These are phyloP conservation scores for Seiridium cupressi DNA, from an alignment of 2,329 filamentous ascomycete genomes.

Conservation along the genomic window DNA sequence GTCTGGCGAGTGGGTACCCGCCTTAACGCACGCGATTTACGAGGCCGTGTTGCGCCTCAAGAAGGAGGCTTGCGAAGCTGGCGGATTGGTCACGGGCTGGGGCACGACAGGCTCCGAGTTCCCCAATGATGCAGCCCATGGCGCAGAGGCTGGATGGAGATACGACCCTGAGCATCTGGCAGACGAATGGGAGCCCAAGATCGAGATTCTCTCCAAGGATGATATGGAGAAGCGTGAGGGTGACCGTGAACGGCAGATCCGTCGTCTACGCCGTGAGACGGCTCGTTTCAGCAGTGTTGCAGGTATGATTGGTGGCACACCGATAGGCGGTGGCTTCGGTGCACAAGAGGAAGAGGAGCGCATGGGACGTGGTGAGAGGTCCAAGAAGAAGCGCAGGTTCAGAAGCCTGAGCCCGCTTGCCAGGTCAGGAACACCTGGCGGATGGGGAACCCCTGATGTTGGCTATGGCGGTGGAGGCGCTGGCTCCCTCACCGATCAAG, in stretches of 20 bases:
- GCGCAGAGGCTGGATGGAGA: constrained; percentile 85
- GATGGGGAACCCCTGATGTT: constrained; percentile 77
- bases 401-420: constrained; percentile 80
- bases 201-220: constrained; percentile 83
- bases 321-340: constrained; percentile 51
- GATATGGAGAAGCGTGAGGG: constrained; percentile 97
- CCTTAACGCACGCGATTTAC: constrained; percentile 95
- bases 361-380: constrained; percentile 88
- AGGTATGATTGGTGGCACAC: constrained; percentile 75
- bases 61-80: constrained; percentile 94
- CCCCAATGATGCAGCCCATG: constrained; percentile 84
- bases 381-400: constrained; percentile 93
- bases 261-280: constrained; percentile 83
- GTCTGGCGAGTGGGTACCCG: constrained; percentile 88
- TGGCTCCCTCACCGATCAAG: constrained; percentile 68
- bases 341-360: constrained; percentile 68
- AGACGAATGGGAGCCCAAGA: constrained; percentile 80
- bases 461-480: constrained; percentile 69
- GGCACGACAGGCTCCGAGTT: constrained; percentile 68
- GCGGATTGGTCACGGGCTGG: constrained; percentile 76
- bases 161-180: constrained; percentile 90
- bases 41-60: constrained; percentile 89
- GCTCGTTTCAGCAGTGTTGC: constrained; percentile 86
- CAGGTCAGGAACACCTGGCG: constrained; percentile 65
- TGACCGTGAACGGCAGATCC: constrained; percentile 87